Conservation (phyloP, 768 basidiomycete species). For the Tylopilus vinaceipallidus region DNA sequence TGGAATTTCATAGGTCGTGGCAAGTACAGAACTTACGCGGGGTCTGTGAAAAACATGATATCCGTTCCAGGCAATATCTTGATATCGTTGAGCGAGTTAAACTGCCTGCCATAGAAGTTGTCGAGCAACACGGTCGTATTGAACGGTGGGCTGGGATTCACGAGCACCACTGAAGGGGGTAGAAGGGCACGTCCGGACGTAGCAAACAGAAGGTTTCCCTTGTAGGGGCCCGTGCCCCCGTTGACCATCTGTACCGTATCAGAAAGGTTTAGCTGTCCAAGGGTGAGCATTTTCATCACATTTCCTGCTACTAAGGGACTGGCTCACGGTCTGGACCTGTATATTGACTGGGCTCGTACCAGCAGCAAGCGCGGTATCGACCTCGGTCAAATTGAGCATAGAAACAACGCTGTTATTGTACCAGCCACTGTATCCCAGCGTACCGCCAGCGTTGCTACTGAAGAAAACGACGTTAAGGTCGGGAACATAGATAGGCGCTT, state of each 20-base stretch:
- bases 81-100: slow-evolving; percentile 79
- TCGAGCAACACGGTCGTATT: slow-evolving; percentile 61
- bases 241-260: slow-evolving; percentile 68
- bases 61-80: slow-evolving; percentile 68
- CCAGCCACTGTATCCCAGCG: slow-evolving; percentile 60
- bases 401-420: slow-evolving; percentile 62
- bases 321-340: slow-evolving; percentile 41
- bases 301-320: background rate
- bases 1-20: too few species aligned
- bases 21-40: slow-evolving; percentile 50
- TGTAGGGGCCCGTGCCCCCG: slow-evolving; percentile 63
- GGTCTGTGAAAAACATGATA: slow-evolving; percentile 75
- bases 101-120: slow-evolving; percentile 78
- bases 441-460: slow-evolving; percentile 64
- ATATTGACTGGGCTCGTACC: slow-evolving; percentile 42
- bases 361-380: slow-evolving; percentile 43
- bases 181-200: slow-evolving; percentile 63
- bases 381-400: slow-evolving; percentile 59
- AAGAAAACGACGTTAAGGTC: slow-evolving; percentile 76
- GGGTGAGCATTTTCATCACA: background rate
- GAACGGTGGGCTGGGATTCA: slow-evolving; percentile 62
- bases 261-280: slow-evolving; percentile 51
- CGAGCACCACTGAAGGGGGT: slow-evolving; percentile 61
- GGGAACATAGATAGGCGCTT: slow-evolving; percentile 68
- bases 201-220: slow-evolving; percentile 55